phyloP scores from a whole-genome alignment of 2,329 filamentous ascomycete genomes.

The Hymenoscyphus occultus region DNA sequence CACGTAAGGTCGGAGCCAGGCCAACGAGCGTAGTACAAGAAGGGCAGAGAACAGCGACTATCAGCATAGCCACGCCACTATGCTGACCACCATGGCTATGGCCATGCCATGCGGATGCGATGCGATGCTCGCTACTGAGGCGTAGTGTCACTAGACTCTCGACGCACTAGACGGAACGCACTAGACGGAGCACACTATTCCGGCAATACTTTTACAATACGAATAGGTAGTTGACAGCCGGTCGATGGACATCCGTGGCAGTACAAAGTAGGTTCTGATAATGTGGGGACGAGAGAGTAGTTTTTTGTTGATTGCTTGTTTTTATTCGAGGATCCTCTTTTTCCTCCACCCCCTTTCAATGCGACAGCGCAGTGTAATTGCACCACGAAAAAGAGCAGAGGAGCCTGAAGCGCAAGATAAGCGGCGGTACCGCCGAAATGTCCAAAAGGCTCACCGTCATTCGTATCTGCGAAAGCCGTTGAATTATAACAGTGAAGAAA shows the following conservation, averaged over 20 bases:
- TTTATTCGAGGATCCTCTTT: too few species aligned
- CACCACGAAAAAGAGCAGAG: too few species aligned
- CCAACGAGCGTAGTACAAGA: not conserved
- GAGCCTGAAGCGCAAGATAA: too few species aligned
- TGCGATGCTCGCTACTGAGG: not conserved
- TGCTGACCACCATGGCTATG: not conserved
- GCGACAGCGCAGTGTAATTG: too few species aligned
- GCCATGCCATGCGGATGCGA: too few species aligned
- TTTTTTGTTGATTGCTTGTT: too few species aligned
- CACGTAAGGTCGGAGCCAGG: not conserved
- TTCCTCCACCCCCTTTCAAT: too few species aligned
- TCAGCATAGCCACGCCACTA: not conserved
- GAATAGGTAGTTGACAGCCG: not conserved
- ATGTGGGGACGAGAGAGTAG: too few species aligned
- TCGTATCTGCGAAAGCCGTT: not conserved
- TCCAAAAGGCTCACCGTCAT: not conserved
- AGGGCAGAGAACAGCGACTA: not conserved
- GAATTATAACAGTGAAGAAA: not conserved
- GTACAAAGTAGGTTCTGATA: too few species aligned
- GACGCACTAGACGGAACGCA: not conserved
- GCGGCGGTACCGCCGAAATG: too few species aligned
- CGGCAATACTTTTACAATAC: not conserved
- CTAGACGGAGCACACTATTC: slow-evolving; percentile 3
- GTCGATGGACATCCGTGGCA: too few species aligned
- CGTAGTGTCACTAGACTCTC: not conserved